These are phyloP conservation scores for Nitzschia palea DNA, from an alignment of 108 stramenopile species.

Conservation along the genomic window DNA sequence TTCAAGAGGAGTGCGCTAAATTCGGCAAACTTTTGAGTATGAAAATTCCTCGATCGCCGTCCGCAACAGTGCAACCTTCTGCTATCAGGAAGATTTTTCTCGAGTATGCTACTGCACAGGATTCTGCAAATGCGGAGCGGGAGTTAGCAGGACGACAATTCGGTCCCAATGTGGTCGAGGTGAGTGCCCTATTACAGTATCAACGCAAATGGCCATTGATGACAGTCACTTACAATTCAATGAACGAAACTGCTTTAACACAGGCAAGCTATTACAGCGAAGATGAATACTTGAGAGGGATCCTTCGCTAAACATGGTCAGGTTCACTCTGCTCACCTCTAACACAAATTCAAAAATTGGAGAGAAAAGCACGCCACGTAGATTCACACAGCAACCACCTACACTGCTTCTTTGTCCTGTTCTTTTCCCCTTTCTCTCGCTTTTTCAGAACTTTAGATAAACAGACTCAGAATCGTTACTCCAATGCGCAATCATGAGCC, in stretches of 20 bases:
- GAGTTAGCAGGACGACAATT: slow-evolving; percentile 90
- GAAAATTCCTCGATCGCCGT: slow-evolving; percentile 77
- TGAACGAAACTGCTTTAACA: background rate
- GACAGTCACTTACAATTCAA: background rate
- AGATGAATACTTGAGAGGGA: slow-evolving; percentile 6
- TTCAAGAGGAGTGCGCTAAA: slow-evolving; percentile 76
- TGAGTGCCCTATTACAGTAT: slow-evolving; percentile 24
- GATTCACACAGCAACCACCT: no score
- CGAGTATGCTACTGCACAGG: slow-evolving; percentile 77
- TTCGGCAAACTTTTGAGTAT: slow-evolving; percentile 80
- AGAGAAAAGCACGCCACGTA: no score
- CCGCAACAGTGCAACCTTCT: slow-evolving; percentile 42
- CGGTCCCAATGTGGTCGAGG: slow-evolving; percentile 81
- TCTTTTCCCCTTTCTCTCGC: no score
- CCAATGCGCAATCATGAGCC: no score
- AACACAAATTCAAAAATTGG: no score
- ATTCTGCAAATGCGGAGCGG: slow-evolving; percentile 71
- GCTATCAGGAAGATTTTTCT: slow-evolving; percentile 88
- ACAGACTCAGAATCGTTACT: no score
- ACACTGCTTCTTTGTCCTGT: no score
- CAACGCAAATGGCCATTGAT: no score
- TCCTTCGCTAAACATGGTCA: slow-evolving; percentile 7
- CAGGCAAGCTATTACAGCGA: slow-evolving; percentile 18
- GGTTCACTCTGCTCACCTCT: no score
- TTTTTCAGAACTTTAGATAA: no score